phyloP scores from a whole-genome alignment of 805 yeast species.

The Yamadazyma endophytica region DNA sequence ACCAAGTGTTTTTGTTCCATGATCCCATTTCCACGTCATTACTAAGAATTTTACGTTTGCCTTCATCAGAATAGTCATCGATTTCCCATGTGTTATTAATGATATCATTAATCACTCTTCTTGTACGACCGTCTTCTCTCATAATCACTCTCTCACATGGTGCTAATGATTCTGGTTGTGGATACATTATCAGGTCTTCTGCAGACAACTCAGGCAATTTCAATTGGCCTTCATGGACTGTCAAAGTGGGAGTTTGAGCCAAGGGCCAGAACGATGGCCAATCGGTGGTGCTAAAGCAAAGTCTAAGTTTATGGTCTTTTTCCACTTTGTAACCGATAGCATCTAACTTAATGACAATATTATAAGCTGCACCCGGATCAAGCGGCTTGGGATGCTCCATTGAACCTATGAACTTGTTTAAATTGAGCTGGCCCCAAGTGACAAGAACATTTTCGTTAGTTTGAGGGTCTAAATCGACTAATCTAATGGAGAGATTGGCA shows the following conservation, averaged over 20 bases:
- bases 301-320: slow-evolving; percentile 34
- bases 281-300: slow-evolving; percentile 42
- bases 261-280: slow-evolving; percentile 50
- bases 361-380: slow-evolving; percentile 25
- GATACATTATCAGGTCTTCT: slow-evolving; percentile 22
- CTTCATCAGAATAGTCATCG: slow-evolving; percentile 32
- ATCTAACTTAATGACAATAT: slow-evolving; percentile 31
- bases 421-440: slow-evolving; percentile 45
- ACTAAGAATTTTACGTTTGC: slow-evolving; percentile 23
- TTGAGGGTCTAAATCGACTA: slow-evolving; percentile 36
- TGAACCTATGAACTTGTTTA: slow-evolving; percentile 34
- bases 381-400: slow-evolving; percentile 38
- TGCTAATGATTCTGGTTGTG: slow-evolving; percentile 21
- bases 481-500: slow-evolving; percentile 37
- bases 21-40: slow-evolving; percentile 39
- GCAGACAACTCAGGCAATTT: slow-evolving; percentile 5
- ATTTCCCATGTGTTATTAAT: slow-evolving; percentile 30
- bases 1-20: slow-evolving; percentile 37
- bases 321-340: slow-evolving; percentile 33
- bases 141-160: slow-evolving; percentile 20
- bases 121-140: slow-evolving; percentile 17
- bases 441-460: slow-evolving; percentile 33
- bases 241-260: slow-evolving; percentile 35
- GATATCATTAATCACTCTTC: slow-evolving; percentile 24
- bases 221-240: slow-evolving; percentile 26